These are phyloP conservation scores for Pseudonectria buxi DNA, from an alignment of 2,329 filamentous ascomycete genomes.

Conservation along the genomic window DNA sequence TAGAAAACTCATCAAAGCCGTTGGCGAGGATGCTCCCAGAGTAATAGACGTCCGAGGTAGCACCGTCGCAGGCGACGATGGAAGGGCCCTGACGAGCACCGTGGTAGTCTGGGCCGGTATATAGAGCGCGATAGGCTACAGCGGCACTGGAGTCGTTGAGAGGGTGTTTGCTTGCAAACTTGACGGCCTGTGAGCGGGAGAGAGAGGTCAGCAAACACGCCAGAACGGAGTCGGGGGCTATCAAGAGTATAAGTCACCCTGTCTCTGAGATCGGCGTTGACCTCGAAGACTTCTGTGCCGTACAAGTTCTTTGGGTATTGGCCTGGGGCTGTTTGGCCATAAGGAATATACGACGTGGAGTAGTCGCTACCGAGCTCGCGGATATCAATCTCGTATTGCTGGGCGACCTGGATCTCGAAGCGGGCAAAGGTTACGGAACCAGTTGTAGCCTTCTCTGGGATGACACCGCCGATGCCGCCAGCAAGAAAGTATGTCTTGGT, in stretches of 20 bases:
- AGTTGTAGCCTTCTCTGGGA: slow-evolving; percentile 8
- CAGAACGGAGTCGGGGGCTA: no score
- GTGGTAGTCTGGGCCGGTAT: slow-evolving; percentile 2
- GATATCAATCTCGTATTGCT: slow-evolving; percentile 11
- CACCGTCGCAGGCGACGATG: slow-evolving; percentile 5
- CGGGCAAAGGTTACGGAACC: slow-evolving; percentile 8
- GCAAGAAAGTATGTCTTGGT: slow-evolving; percentile 11
- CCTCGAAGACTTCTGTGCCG: slow-evolving; percentile 11
- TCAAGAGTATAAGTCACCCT: no score
- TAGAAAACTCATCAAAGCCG: slow-evolving; percentile 6
- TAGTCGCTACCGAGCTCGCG: slow-evolving; percentile 7
- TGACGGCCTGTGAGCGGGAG: no score
- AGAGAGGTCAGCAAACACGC: no score
- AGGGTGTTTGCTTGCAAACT: slow-evolving; percentile 2
- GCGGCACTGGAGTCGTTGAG: slow-evolving; percentile 4
- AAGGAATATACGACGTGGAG: slow-evolving; percentile 9
- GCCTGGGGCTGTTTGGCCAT: slow-evolving; percentile 4
- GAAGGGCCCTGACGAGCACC: slow-evolving; percentile 4
- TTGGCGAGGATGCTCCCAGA: slow-evolving; percentile 4
- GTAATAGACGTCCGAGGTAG: slow-evolving; percentile 8
- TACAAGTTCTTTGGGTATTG: slow-evolving; percentile 8
- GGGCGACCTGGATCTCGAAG: slow-evolving; percentile 10
- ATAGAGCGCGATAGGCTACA: slow-evolving; percentile 6
- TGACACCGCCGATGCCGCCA: slow-evolving; percentile 11
- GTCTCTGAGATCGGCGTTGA: slow-evolving; percentile 9